Evolutionary conservation across 2,329 filamentous ascomycete species (phyloP).

Genomic region (Xylaria sp.): DNA sequence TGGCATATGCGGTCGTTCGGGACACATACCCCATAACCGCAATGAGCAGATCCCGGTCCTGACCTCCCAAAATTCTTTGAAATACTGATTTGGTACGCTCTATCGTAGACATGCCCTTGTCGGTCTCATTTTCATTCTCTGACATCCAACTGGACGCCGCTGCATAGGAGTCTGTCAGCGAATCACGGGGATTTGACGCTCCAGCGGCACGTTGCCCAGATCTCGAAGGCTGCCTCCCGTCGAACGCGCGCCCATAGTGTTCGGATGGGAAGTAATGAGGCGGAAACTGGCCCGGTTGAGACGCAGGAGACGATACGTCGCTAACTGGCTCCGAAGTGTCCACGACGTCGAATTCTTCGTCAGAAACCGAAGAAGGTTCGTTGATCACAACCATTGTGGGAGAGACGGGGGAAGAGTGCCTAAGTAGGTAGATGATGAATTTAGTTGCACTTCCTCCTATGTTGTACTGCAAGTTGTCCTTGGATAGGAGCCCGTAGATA

Average conservation of each 20-base stretch:
- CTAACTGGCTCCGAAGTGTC: slow-evolving; percentile 33
- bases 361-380: slow-evolving; percentile 26
- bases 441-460: neutral
- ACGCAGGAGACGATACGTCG: slow-evolving; percentile 29
- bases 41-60: slow-evolving; percentile 39
- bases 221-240: slow-evolving; percentile 10
- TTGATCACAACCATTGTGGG: slow-evolving; percentile 26
- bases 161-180: slow-evolving; percentile 22
- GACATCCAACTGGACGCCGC: slow-evolving; percentile 15
- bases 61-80: slow-evolving; percentile 26
- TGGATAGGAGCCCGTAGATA: neutral
- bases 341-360: slow-evolving; percentile 38
- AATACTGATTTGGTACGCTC: slow-evolving; percentile 38
- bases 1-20: neutral
- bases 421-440: neutral
- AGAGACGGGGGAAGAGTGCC: neutral
- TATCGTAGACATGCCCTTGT: slow-evolving; percentile 9
- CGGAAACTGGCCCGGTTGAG: neutral
- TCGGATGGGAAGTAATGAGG: slow-evolving; percentile 17
- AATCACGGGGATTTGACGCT: slow-evolving; percentile 2
- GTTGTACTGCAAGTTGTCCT: neutral
- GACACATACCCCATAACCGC: slow-evolving; percentile 41
- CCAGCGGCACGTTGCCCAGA: neutral
- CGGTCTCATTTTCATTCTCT: neutral
- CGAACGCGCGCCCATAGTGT: slow-evolving; percentile 29